Conservation (phyloP, 2,329 filamentous ascomycete species). For the Huntiella decipiens region DNA sequence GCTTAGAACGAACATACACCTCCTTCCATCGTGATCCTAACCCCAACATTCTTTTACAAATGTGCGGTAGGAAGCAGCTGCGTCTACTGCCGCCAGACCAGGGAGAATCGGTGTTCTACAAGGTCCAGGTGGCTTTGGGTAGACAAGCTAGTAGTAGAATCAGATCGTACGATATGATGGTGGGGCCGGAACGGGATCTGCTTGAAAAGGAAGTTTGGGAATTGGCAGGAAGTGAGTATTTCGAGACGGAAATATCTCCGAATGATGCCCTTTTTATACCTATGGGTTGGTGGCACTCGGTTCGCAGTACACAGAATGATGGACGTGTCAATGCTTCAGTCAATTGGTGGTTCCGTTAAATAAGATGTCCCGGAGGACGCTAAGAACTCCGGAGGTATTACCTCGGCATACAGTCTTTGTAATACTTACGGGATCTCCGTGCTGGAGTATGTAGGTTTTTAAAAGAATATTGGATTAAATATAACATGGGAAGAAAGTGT, state of each 20-base stretch:
- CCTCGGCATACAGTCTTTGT: too few species aligned
- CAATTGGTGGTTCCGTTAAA: conserved; percentile 28
- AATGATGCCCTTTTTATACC: conserved; percentile 28
- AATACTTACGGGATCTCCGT: too few species aligned
- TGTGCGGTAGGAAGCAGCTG: conserved; percentile 53
- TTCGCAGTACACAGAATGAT: conserved; percentile 20
- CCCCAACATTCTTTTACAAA: conserved; percentile 76
- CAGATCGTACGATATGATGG: conserved; percentile 81
- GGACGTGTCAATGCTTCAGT: conserved; percentile 24
- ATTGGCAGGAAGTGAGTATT: conserved; percentile 17
- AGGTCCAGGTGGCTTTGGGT: conserved; percentile 25
- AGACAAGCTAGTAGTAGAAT: conserved; percentile 29
- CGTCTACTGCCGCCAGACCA: conserved; percentile 47
- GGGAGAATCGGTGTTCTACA: conserved; percentile 45
- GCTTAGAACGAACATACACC: conserved; percentile 69
- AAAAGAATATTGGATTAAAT: too few species aligned
- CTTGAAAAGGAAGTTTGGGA: conserved; percentile 57
- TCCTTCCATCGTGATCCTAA: conserved; percentile 87
- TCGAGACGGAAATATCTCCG: conserved; percentile 36
- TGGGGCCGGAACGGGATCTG: conserved; percentile 46
- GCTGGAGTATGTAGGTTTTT: too few species aligned
- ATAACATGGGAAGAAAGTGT: too few species aligned
- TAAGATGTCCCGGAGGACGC: too few species aligned
- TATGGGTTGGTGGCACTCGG: conserved; percentile 28
- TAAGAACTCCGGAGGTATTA: too few species aligned